Evolutionary conservation across 495 filamentous ascomycete species (phyloP).

Genomic region (Aspergillus leporis): DNA sequence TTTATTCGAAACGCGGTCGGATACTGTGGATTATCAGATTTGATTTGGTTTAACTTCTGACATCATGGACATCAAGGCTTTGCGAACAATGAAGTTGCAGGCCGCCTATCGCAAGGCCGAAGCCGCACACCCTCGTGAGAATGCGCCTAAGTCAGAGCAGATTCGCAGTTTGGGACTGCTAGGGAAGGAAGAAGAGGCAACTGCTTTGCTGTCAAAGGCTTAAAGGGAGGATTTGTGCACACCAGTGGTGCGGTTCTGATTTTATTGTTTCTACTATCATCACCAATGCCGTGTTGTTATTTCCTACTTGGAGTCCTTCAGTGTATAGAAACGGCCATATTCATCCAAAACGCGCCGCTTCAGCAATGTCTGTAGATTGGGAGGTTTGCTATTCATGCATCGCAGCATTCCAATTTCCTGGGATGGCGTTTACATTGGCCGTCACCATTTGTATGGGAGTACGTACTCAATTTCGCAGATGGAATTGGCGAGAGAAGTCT

Average conservation of each 20-base stretch:
- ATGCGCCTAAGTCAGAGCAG: conserved; percentile 69
- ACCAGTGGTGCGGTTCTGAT: conserved; percentile 25
- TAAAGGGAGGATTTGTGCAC: conserved; percentile 21
- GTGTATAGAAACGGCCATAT: conserved; percentile 45
- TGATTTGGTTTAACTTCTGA: neutral
- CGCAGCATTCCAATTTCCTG: neutral
- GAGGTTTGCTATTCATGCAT: neutral
- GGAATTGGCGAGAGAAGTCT: neutral
- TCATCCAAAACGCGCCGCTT: conserved; percentile 2
- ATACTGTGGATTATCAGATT: neutral
- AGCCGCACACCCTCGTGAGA: conserved; percentile 72
- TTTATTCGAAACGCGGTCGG: conserved; percentile 2
- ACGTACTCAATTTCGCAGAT: neutral
- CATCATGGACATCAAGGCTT: conserved; percentile 52
- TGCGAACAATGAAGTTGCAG: conserved; percentile 77
- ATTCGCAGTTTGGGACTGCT: conserved; percentile 83
- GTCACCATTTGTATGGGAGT: neutral
- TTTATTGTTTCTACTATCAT: conserved; percentile 31
- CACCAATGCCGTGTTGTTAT: conserved; percentile 30
- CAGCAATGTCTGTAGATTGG: neutral
- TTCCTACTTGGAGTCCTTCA: conserved; percentile 28
- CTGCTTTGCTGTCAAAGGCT: conserved; percentile 53
- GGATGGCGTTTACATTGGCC: neutral
- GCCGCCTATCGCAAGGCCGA: conserved; percentile 83
- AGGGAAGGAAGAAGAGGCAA: conserved; percentile 77